Evolutionary conservation across 192 early-diverging fungal species (phyloP).

Genomic region (Rhizoclosmatium sp.): DNA sequence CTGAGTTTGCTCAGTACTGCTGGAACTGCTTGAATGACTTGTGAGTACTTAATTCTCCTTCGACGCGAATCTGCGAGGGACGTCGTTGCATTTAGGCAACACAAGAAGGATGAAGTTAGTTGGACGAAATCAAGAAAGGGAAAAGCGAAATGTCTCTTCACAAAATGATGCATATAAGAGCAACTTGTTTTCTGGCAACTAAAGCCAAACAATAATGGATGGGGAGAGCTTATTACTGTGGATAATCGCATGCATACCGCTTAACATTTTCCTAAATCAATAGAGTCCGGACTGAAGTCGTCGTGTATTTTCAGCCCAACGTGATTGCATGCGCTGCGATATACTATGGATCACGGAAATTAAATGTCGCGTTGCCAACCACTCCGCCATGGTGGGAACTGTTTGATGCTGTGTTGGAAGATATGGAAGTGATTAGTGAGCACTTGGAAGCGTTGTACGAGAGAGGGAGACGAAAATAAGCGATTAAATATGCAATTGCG

Average conservation of each 20-base stretch:
- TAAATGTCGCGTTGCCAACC: conserved; percentile 70
- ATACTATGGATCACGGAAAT: conserved; percentile 77
- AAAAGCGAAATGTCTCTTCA: too few relatives aligned
- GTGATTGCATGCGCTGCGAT: conserved; percentile 89
- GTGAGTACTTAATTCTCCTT: conserved; percentile 45
- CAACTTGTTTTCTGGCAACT: too few relatives aligned
- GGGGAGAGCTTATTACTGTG: too few relatives aligned
- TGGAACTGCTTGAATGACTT: conserved; percentile 97
- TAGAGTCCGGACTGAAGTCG: conserved; percentile 76
- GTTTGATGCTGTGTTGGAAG: conserved; percentile 78
- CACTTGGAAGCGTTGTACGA: conserved; percentile 18
- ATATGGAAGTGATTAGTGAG: conserved; percentile 51
- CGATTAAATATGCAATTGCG: too few relatives aligned
- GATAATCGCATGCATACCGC: too few relatives aligned
- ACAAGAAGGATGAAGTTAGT: too few relatives aligned
- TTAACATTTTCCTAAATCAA: background rate
- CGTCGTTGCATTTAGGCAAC: background rate
- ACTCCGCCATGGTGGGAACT: conserved; percentile 87
- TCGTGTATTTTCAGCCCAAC: conserved; percentile 79
- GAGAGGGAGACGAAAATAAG: too few relatives aligned
- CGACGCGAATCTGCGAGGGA: background rate
- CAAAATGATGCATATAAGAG: too few relatives aligned
- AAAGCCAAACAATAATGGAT: too few relatives aligned
- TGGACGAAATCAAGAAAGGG: too few relatives aligned
- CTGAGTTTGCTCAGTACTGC: conserved; percentile 79